A percentile compares a stretch with the other conserved stretches of the same genome.
Evolutionary conservation across 331 rosid species (phyloP).

Genomic region (Cydonia oblonga): DNA sequence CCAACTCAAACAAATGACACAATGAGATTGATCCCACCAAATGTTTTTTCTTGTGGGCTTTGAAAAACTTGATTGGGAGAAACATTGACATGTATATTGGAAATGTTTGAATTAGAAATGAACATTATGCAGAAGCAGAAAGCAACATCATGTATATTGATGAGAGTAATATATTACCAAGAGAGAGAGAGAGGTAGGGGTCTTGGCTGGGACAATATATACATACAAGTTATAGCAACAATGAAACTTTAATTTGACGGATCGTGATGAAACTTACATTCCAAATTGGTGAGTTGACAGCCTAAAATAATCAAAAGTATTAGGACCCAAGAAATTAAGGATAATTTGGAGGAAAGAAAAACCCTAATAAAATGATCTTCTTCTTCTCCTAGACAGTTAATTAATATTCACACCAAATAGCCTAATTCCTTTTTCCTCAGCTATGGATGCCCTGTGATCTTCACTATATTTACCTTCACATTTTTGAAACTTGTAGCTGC

Average conservation of each 20-base stretch:
- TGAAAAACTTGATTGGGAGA: too few relatives aligned
- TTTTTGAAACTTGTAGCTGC: constrained; percentile 1
- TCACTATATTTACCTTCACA: neutral
- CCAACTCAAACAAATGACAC: too few relatives aligned
- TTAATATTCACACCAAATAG: constrained; percentile 64
- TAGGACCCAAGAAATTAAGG: neutral
- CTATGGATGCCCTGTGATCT: constrained; percentile 1
- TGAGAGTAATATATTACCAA: too few relatives aligned
- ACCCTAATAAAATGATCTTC: neutral
- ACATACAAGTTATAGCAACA: neutral
- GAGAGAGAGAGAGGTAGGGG: neutral
- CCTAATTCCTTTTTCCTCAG: constrained; percentile 36
- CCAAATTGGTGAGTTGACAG: neutral
- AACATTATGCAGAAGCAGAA: too few relatives aligned
- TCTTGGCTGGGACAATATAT: too few relatives aligned
- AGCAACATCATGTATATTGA: too few relatives aligned
- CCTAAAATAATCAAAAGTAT: neutral
- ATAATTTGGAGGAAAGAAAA: neutral
- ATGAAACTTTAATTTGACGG: neutral
- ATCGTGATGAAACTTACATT: neutral
- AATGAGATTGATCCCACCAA: too few relatives aligned
- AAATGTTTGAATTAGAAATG: too few relatives aligned
- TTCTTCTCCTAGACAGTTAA: neutral
- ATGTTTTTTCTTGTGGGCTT: too few relatives aligned
- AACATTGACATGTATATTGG: too few relatives aligned